A percentile compares a stretch with the other conserved stretches of the same genome.
phyloP scores from a whole-genome alignment of 148 eudicot genomes.

The Persicaria maculosa region DNA sequence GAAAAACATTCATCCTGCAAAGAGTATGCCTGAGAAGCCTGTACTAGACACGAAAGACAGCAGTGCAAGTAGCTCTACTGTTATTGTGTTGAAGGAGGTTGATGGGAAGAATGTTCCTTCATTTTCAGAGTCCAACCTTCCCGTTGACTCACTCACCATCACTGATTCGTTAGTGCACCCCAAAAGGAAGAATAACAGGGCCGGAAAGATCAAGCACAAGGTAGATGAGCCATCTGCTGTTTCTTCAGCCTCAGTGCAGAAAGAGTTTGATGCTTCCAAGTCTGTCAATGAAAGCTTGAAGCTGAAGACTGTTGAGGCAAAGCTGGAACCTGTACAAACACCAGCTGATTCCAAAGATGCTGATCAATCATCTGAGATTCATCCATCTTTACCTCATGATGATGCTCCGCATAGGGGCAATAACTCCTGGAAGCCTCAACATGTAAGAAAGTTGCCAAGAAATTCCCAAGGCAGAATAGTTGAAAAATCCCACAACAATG shows the following conservation, averaged over 20 bases:
- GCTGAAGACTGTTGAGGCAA: conserved; percentile 23
- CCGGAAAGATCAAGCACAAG: conserved; percentile 59
- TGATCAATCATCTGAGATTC: conserved; percentile 29
- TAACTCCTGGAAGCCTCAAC: conserved; percentile 57
- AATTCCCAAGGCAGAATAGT: conserved; percentile 43
- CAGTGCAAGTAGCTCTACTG: conserved; percentile 5
- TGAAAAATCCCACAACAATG: conserved; percentile 46
- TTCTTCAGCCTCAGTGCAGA: conserved; percentile 20
- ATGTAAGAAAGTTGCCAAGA: conserved; percentile 48
- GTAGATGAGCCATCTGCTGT: conserved; percentile 37
- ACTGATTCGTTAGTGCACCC: conserved; percentile 38
- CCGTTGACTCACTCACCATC: conserved; percentile 17
- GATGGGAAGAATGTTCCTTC: conserved; percentile 22
- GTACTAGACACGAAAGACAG: conserved; percentile 15
- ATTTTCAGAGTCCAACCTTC: conserved; percentile 16
- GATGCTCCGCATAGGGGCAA: conserved; percentile 32
- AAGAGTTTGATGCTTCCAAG: conserved; percentile 30
- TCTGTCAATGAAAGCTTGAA: conserved; percentile 24
- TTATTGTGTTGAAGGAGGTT: conserved; percentile 17
- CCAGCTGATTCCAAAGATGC: conserved; percentile 23
- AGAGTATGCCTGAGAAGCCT: conserved; percentile 28
- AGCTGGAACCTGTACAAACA: conserved; percentile 24
- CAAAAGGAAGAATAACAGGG: conserved; percentile 43
- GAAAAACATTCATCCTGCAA: conserved; percentile 40
- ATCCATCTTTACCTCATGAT: conserved; percentile 35